These are phyloP conservation scores for Halenospora varia DNA, from an alignment of 495 filamentous ascomycete species.

Conservation along the genomic window DNA sequence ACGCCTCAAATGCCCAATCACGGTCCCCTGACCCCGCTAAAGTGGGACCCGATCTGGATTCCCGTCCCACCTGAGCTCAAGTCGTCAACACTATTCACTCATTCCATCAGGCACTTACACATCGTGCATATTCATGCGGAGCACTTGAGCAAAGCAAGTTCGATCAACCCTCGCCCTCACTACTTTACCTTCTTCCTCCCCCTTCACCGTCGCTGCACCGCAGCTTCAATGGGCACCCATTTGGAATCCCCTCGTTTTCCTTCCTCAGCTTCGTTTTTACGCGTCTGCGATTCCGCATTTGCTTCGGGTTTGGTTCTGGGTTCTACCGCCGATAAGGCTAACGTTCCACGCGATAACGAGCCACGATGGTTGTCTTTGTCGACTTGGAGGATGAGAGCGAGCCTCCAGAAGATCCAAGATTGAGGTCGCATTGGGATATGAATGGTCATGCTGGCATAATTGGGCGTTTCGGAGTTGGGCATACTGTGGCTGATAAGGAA, in stretches of 20 bases:
- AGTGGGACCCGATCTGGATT: background rate
- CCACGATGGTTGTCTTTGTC: constrained; percentile 59
- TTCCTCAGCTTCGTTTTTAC: constrained; percentile 7
- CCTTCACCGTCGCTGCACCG: constrained; percentile 14
- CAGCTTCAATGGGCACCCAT: constrained; percentile 26
- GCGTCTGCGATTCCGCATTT: background rate
- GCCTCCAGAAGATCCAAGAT: constrained; percentile 21
- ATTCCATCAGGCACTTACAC: background rate
- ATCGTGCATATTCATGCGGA: background rate
- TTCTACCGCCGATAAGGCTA: background rate
- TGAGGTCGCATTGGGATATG: background rate
- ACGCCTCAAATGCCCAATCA: background rate
- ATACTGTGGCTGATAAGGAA: constrained; percentile 10
- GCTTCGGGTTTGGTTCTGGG: constrained; percentile 1
- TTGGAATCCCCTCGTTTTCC: constrained; percentile 9
- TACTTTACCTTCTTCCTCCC: constrained; percentile 1
- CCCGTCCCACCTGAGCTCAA: background rate
- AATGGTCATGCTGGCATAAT: background rate
- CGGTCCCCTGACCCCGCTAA: background rate
- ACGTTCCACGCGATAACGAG: background rate
- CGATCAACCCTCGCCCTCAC: background rate
- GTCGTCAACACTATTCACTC: background rate
- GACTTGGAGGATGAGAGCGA: constrained; percentile 54
- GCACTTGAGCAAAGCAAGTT: too few relatives aligned
- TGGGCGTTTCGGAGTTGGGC: constrained; percentile 8